Evolutionary conservation across 805 yeast species (phyloP).

Genomic region (Helenozyma baotianmanensis): DNA sequence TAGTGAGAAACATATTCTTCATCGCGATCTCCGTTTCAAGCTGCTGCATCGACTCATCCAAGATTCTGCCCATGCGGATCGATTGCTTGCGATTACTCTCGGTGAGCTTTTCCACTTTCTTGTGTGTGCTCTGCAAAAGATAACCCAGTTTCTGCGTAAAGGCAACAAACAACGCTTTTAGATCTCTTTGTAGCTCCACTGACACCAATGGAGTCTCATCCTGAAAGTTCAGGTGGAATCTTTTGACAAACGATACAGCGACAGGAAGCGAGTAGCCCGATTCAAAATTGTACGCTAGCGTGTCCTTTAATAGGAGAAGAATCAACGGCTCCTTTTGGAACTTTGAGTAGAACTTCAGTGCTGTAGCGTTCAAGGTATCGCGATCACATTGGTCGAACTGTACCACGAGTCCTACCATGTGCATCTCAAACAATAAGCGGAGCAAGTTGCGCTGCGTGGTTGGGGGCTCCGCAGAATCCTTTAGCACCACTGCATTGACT

Average conservation of each 20-base stretch:
- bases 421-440: constrained; percentile 11
- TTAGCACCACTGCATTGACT: constrained; percentile 8
- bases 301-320: constrained; percentile 24
- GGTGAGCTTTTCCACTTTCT: constrained; percentile 29
- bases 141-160: constrained; percentile 28
- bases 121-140: constrained; percentile 31
- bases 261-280: constrained; percentile 30
- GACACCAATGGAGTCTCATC: constrained; percentile 15
- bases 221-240: constrained; percentile 1
- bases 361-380: constrained; percentile 7
- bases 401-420: constrained; percentile 8
- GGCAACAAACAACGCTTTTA: no score
- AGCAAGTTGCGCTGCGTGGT: constrained; percentile 8
- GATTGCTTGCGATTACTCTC: constrained; percentile 49
- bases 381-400: constrained; percentile 11
- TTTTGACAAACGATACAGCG: constrained; percentile 46
- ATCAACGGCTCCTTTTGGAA: constrained; percentile 10
- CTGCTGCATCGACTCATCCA: constrained; percentile 35
- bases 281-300: constrained; percentile 24
- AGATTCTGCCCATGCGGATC: constrained; percentile 60
- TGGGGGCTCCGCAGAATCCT: constrained; percentile 2
- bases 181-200: constrained; percentile 13
- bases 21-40: constrained; percentile 6
- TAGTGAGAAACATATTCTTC: constrained; percentile 9
- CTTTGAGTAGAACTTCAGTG: constrained; percentile 4